A percentile compares a stretch with the other conserved stretches of the same genome.
Conservation (phyloP, 805 yeast species). For the Candida khao-thaluensis region DNA sequence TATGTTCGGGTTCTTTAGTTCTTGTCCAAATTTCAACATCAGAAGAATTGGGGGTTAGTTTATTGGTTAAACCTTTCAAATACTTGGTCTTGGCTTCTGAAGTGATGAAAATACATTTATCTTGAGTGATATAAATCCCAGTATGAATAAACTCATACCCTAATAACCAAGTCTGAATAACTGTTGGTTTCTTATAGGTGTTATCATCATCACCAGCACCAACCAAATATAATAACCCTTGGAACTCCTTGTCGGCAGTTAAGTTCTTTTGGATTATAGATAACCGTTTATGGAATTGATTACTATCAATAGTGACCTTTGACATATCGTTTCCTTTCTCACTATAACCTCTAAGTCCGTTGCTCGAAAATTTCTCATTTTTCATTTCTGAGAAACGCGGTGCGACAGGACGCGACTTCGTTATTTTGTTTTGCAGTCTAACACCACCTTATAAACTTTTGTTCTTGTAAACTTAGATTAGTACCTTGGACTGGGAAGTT, state of each 20-base stretch:
- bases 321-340: slow-evolving; percentile 40
- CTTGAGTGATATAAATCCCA: slow-evolving; percentile 60
- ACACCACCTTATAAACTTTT: too few relatives aligned
- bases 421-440: too few relatives aligned
- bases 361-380: slow-evolving; percentile 7
- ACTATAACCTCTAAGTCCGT: background rate
- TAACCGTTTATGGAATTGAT: slow-evolving; percentile 53
- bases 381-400: background rate
- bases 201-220: slow-evolving; percentile 88
- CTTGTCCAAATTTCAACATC: slow-evolving; percentile 64
- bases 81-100: slow-evolving; percentile 84
- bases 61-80: slow-evolving; percentile 54
- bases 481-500: too few relatives aligned
- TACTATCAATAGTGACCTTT: slow-evolving; percentile 56
- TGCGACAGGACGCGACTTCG: slow-evolving; percentile 7
- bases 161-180: slow-evolving; percentile 84
- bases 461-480: background rate
- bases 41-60: slow-evolving; percentile 39
- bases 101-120: slow-evolving; percentile 65
- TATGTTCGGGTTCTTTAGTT: slow-evolving; percentile 77
- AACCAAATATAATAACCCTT: slow-evolving; percentile 55
- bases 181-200: slow-evolving; percentile 85
- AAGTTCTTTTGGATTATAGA: slow-evolving; percentile 38
- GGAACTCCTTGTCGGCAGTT: slow-evolving; percentile 20
- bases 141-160: slow-evolving; percentile 98